Conservation (phyloP, 2,329 filamentous ascomycete genomes). For the Boeremia lycopersici region DNA sequence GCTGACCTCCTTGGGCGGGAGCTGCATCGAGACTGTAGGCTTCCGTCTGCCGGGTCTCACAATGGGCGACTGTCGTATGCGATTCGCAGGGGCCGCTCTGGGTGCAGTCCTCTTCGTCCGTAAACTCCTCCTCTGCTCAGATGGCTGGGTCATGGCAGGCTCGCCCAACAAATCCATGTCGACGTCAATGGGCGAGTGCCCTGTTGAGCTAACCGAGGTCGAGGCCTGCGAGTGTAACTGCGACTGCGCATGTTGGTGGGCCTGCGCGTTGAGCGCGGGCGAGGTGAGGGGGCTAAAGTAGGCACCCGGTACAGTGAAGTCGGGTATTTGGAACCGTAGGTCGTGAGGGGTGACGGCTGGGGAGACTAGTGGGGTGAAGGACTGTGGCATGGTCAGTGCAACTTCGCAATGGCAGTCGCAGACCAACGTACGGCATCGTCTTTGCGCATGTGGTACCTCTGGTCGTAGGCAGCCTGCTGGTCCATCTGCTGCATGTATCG, state of each 20-base stretch:
- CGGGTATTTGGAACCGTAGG: conserved; percentile 64
- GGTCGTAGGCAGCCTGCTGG: conserved; percentile 69
- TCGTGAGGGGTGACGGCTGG: conserved; percentile 85
- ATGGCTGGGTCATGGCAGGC: conserved; percentile 33
- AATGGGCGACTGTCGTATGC: conserved; percentile 73
- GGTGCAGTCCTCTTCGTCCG: conserved; percentile 57
- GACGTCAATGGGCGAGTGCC: conserved; percentile 54
- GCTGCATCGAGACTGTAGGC: conserved; percentile 50
- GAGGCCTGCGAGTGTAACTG: conserved; percentile 48
- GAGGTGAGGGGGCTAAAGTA: conserved; percentile 87
- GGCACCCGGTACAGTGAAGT: conserved; percentile 68
- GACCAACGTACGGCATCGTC: conserved; percentile 66
- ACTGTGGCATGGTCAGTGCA: conserved; percentile 59
- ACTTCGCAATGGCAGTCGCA: not conserved
- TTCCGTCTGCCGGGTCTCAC: conserved; percentile 66
- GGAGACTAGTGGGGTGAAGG: conserved; percentile 80
- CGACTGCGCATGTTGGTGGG: conserved; percentile 41
- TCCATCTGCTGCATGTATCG: conserved; percentile 60
- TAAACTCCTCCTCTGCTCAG: conserved; percentile 52
- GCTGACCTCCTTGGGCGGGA: conserved; percentile 54
- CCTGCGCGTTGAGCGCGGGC: conserved; percentile 77
- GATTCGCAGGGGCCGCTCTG: conserved; percentile 50
- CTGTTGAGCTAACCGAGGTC: conserved; percentile 58
- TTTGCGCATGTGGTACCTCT: conserved; percentile 68
- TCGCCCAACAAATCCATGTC: conserved; percentile 54